These are phyloP conservation scores for Epicoccum sorghinum DNA, from an alignment of 2,329 filamentous ascomycete genomes.

Conservation along the genomic window DNA sequence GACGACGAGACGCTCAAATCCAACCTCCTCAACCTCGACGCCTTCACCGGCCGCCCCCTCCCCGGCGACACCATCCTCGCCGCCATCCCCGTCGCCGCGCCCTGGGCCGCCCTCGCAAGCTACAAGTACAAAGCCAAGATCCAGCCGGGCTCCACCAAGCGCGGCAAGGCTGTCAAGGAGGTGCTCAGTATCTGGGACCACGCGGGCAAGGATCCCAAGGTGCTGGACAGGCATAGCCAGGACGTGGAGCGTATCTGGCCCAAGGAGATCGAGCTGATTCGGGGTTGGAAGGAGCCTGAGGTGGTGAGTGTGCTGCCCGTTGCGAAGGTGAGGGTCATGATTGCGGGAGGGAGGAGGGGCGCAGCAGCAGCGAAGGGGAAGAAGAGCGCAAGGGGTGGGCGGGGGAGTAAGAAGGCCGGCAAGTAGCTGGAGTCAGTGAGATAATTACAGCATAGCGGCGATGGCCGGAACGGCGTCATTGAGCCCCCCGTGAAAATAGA, in stretches of 20 bases:
- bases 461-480: no score
- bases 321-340: conserved; percentile 79
- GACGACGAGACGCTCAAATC: conserved; percentile 60
- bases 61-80: conserved; percentile 81
- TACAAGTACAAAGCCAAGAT: conserved; percentile 96
- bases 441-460: no score
- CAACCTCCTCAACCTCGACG: conserved; percentile 60
- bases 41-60: conserved; percentile 76
- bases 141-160: conserved; percentile 88
- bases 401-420: conserved; percentile 36
- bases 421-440: no score
- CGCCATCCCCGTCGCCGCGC: conserved; percentile 67
- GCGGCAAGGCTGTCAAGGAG: conserved; percentile 92
- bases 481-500: no score
- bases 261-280: conserved; percentile 82
- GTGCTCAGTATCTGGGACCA: conserved; percentile 81
- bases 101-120: conserved; percentile 67
- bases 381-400: conserved; percentile 37
- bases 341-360: conserved; percentile 52
- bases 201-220: conserved; percentile 61
- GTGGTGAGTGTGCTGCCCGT: conserved; percentile 81
- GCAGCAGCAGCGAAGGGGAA: conserved; percentile 38
- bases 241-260: conserved; percentile 80
- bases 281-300: conserved; percentile 80
- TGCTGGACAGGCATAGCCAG: conserved; percentile 53